Evolutionary conservation across 768 basidiomycete species (phyloP).

Genomic region (Collybia sordida): DNA sequence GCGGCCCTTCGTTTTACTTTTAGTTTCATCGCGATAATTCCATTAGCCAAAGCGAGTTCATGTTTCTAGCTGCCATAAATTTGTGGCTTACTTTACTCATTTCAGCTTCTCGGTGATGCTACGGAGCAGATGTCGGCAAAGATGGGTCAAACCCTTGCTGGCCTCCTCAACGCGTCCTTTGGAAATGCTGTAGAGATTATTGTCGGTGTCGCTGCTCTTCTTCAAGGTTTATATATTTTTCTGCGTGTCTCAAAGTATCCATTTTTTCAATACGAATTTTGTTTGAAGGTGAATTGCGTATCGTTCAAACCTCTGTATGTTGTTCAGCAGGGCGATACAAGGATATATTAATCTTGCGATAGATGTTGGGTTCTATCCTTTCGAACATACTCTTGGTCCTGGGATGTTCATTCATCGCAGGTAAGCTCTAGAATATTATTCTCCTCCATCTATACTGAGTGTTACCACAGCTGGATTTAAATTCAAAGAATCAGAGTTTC

Average conservation of each 20-base stretch:
- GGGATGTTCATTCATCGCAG: conserved; percentile 88
- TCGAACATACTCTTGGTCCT: conserved; percentile 90
- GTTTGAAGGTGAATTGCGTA: conserved; percentile 67
- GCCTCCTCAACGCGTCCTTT: conserved; percentile 82
- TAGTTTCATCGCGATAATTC: conserved; percentile 82
- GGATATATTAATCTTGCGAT: conserved; percentile 1
- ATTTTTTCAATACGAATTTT: conserved; percentile 1
- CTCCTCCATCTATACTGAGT: conserved; percentile 1
- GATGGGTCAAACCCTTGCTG: conserved; percentile 84
- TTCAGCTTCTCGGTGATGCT: conserved; percentile 72
- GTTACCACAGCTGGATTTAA: conserved; percentile 56
- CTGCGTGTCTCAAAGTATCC: neutral
- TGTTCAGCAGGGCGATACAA: neutral
- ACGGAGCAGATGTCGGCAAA: conserved; percentile 79
- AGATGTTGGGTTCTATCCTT: conserved; percentile 90
- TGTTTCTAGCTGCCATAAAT: conserved; percentile 5
- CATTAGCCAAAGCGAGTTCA: conserved; percentile 71
- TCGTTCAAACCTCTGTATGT: conserved; percentile 87
- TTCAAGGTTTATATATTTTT: conserved; percentile 51
- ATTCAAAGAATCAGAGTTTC: conserved; percentile 69
- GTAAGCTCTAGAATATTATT: conserved; percentile 30
- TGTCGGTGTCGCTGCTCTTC: conserved; percentile 81
- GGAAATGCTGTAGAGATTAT: conserved; percentile 89
- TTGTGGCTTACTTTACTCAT: neutral
- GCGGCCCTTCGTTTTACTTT: conserved; percentile 70